Conservation (phyloP, 202 grass and related monocot species). For the Dendrocalamus latiflorus region DNA sequence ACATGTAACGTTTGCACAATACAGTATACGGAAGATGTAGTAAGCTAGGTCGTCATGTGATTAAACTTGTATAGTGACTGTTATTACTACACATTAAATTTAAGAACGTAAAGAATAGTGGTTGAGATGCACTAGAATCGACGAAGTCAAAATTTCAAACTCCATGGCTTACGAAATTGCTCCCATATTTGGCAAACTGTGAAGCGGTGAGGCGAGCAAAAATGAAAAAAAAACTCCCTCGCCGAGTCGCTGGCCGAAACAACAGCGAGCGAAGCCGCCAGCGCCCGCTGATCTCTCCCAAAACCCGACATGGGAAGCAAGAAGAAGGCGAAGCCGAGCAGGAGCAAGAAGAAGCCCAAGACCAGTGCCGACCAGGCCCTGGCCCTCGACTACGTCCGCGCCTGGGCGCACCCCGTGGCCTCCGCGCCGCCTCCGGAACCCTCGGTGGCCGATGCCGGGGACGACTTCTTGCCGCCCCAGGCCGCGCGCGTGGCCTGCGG, state of each 20-base stretch:
- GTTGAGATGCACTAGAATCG: not conserved
- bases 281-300: not conserved
- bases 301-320: conserved; percentile 39
- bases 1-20: no score
- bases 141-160: not conserved
- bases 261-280: not conserved
- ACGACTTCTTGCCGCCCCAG: conserved; percentile 52
- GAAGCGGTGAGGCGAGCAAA: not conserved
- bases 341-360: conserved; percentile 51
- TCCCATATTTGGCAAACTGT: not conserved
- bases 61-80: no score
- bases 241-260: not conserved
- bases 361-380: conserved; percentile 44
- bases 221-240: not conserved
- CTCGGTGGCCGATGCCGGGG: conserved; percentile 10
- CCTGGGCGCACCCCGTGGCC: conserved; percentile 43
- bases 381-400: conserved; percentile 58
- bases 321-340: conserved; percentile 43
- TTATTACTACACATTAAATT: not conserved
- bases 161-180: not conserved
- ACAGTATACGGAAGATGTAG: no score
- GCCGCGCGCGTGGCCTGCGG: conserved; percentile 5
- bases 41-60: no score
- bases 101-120: not conserved
- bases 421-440: not conserved